A percentile compares a stretch with the other conserved stretches of the same genome.
These are phyloP conservation scores for Geoglossum cookeanum DNA, from an alignment of 2,329 filamentous ascomycete genomes.

Conservation along the genomic window DNA sequence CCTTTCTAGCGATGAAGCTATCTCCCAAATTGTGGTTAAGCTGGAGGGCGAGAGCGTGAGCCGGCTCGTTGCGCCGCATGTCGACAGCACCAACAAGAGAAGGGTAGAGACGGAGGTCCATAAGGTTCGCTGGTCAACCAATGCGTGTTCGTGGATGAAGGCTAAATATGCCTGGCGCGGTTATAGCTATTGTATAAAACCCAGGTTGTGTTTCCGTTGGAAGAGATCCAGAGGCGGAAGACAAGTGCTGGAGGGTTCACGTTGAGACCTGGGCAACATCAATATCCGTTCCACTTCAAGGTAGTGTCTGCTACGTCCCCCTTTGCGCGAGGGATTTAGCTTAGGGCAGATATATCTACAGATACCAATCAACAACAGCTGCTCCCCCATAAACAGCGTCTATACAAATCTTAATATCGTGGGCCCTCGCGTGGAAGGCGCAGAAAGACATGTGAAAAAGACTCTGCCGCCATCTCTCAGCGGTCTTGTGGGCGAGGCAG, in stretches of 20 bases:
- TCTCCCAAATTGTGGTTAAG: conserved; percentile 50
- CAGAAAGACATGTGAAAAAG: conserved; percentile 50
- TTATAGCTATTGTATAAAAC: conserved; percentile 52
- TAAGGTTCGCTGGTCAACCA: conserved; percentile 20
- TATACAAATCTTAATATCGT: conserved; percentile 17
- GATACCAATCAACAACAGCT: conserved; percentile 52
- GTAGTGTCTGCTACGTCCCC: conserved; percentile 25
- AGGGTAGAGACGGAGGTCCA: conserved; percentile 25
- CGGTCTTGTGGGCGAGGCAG: conserved; percentile 72
- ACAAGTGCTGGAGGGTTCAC: conserved; percentile 29
- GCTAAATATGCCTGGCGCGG: not conserved
- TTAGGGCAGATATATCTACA: conserved; percentile 9
- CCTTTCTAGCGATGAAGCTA: conserved; percentile 24
- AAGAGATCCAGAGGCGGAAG: conserved; percentile 18
- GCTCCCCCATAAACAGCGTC: conserved; percentile 26
- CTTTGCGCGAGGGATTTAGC: not conserved
- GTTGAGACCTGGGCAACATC: conserved; percentile 48
- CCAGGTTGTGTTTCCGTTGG: conserved; percentile 50
- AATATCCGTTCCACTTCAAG: conserved; percentile 64
- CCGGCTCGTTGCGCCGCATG: conserved; percentile 33
- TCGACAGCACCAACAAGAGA: conserved; percentile 14
- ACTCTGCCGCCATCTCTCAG: conserved; percentile 77
- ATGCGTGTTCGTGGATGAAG: not conserved
- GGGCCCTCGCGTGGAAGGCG: conserved; percentile 4
- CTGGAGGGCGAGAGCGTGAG: conserved; percentile 64